A percentile compares a stretch with the other conserved stretches of the same genome.
These are phyloP conservation scores for Chlamydomonas sphaeroides DNA, from an alignment of 139 green algal species.

Conservation along the genomic window DNA sequence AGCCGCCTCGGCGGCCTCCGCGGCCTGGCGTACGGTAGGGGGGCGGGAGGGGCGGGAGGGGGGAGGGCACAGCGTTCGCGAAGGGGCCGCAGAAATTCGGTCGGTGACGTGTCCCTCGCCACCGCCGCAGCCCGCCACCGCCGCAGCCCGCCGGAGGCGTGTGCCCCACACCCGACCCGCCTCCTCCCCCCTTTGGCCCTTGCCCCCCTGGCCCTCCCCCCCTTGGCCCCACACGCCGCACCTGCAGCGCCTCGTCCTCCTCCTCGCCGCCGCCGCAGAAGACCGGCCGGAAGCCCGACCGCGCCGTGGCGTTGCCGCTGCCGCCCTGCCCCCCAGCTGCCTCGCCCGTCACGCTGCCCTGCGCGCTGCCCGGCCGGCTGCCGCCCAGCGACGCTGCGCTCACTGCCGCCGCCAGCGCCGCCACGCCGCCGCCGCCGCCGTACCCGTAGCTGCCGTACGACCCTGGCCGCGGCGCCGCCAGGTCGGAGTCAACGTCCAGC, in stretches of 20 bases:
- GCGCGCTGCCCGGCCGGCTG: not conserved
- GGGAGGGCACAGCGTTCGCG: too few species aligned
- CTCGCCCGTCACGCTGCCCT: conserved; percentile 5
- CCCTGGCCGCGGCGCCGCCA: not conserved
- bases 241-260: conserved; percentile 30
- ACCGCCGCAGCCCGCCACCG: too few species aligned
- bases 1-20: too few species aligned
- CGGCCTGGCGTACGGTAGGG: too few species aligned
- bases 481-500: conserved; percentile 13
- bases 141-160: too few species aligned
- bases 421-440: not conserved
- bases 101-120: too few species aligned
- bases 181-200: too few species aligned
- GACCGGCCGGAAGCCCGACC: not conserved
- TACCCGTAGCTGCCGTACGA: not conserved
- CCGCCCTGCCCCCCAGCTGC: not conserved
- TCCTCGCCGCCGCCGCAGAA: conserved; percentile 37
- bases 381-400: too few species aligned
- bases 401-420: not conserved
- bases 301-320: not conserved
- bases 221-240: not conserved
- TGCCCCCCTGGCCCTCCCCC: not conserved
- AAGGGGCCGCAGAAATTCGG: too few species aligned
- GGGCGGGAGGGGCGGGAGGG: too few species aligned
- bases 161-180: too few species aligned